phyloP scores from a whole-genome alignment of 73 alveolate species.

The Halteria grandinella region DNA sequence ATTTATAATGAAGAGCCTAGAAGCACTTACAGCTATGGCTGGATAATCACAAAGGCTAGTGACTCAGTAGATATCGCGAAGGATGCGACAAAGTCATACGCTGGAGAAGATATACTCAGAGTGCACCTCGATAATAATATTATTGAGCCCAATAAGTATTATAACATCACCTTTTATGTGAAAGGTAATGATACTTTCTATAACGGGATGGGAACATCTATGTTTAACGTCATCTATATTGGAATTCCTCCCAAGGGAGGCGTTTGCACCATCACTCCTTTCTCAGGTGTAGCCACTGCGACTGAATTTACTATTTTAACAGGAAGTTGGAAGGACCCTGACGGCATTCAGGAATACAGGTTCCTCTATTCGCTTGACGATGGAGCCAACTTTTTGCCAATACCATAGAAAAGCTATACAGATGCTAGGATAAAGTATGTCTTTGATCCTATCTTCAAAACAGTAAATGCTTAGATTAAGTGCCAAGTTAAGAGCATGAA shows the following conservation, averaged over 20 bases:
- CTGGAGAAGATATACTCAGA: not conserved
- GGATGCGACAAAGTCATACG: conserved; percentile 9
- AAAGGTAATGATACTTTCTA: not conserved
- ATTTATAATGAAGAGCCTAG: not conserved
- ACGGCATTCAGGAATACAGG: not conserved
- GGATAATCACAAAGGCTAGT: not conserved
- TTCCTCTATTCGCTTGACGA: conserved; percentile 25
- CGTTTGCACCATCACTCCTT: not conserved
- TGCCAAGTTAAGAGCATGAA: too few relatives aligned
- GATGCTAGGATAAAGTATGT: not conserved
- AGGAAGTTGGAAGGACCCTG: conserved; percentile 12
- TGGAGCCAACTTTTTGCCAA: conserved; percentile 3
- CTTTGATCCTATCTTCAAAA: conserved; percentile 5
- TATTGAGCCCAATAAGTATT: conserved; percentile 4
- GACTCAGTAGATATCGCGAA: conserved; percentile 5
- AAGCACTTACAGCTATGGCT: not conserved
- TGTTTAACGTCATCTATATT: not conserved
- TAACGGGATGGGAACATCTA: not conserved
- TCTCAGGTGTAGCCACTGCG: conserved; percentile 8
- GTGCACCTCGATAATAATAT: conserved; percentile 29
- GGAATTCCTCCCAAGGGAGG: conserved; percentile 41
- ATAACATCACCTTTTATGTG: conserved; percentile 1
- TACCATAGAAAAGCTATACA: not conserved
- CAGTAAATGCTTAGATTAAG: too few relatives aligned
- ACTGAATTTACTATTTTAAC: not conserved